phyloP scores from a whole-genome alignment of 2,329 filamentous ascomycete species.

The Ophiostoma novo-ulmi region DNA sequence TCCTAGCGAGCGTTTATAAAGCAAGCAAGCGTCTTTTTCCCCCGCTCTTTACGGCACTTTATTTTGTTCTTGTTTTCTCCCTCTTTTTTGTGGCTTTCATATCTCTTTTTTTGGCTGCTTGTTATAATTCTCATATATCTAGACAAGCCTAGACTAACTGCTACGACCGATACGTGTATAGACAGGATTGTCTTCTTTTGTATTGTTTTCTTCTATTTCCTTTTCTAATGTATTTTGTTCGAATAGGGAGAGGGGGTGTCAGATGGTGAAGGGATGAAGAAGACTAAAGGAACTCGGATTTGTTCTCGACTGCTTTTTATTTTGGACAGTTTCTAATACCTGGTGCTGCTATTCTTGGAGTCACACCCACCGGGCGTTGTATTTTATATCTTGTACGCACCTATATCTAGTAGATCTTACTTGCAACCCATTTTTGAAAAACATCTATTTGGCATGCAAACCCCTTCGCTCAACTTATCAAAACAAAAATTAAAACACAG shows the following conservation, averaged over 20 bases:
- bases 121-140: not conserved
- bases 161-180: constrained; percentile 14
- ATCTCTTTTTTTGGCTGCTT: not conserved
- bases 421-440: not conserved
- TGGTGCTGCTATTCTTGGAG: not conserved
- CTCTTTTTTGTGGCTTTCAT: not conserved
- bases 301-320: not conserved
- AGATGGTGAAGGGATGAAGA: no score
- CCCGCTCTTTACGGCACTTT: not conserved
- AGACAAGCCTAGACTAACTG: not conserved
- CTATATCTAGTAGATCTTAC: not conserved
- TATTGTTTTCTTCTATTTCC: constrained; percentile 10
- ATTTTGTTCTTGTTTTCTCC: not conserved
- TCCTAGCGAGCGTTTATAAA: not conserved
- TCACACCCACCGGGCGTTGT: not conserved
- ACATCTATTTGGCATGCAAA: no score
- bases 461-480: no score
- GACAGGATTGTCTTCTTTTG: constrained; percentile 6
- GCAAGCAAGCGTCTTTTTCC: not conserved
- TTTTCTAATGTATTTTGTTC: not conserved
- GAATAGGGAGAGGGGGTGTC: not conserved
- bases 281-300: not conserved
- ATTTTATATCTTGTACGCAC: not conserved
- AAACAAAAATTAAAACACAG: no score
- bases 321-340: not conserved